Base-by-base conservation (phyloP, 1,139 yeast genomes). In the Candida pseudoviswanathii region DNA sequence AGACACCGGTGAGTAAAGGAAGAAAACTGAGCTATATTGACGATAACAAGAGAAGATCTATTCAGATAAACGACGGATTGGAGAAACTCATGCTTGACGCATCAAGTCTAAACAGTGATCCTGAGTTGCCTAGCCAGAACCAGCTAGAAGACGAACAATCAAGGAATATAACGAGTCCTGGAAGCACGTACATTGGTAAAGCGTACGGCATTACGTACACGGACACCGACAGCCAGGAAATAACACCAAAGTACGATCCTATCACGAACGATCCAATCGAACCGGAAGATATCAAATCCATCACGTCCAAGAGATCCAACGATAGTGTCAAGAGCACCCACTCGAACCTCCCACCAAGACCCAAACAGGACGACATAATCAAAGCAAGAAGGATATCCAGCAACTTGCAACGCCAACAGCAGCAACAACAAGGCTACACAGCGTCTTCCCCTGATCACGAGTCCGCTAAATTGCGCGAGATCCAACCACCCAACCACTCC, bases 1-100 rank as follows among this genome's bases (percentile, higher is more conserved):
- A 16, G 3, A 4, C 33, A 26, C 11, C 9, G 4, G 34, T 31
- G 6, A 16, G 8, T 10, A 21, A 32, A 8, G 36, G 26, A 11
- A 33, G 33, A 25, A 26, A 30, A 11, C 7, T 6, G 11, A 34
- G 40, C 26, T 33, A 9, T 42, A 24, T 34, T 27, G 39, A 36
- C 9, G 64, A 58, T 36, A 27, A 32, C 5, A 62, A 61, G 45
- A 53, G 63, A 41, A 46, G 58, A 16, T 57, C 64, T 6, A 52
- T 59, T 16, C 60, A 65, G 8, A 61, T 75, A 27, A 65, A 65
- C 49, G 78, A 73, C 50, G 78, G 71, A 53, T 64, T 75, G 43
- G 78, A 75, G 51, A 64, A 64, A 51, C 62, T 75, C 46, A 75
- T 75, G 80, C 65, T 65, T 36, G 66, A 69, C 47, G 79, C 79